These are phyloP conservation scores for Cladophialophora exuberans DNA, from an alignment of 2,329 filamentous ascomycete species.

Conservation along the genomic window DNA sequence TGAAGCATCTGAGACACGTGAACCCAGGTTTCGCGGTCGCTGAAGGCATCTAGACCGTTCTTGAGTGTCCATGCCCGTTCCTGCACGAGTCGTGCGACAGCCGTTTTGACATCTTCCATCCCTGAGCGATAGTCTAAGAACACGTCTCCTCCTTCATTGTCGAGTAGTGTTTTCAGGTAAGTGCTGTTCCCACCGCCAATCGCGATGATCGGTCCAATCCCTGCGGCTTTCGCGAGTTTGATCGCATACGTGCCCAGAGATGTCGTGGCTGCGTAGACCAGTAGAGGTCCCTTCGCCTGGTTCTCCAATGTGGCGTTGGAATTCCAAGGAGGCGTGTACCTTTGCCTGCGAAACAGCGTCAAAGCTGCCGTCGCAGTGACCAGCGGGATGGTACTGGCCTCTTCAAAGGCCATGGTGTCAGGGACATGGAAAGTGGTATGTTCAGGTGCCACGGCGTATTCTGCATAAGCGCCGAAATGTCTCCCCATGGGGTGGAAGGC, in stretches of 20 bases:
- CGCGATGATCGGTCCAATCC: slow-evolving; percentile 65
- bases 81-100: slow-evolving; percentile 43
- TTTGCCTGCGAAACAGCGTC: slow-evolving; percentile 53
- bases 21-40: slow-evolving; percentile 52
- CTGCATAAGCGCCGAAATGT: slow-evolving; percentile 43
- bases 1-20: slow-evolving; percentile 52
- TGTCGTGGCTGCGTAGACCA: slow-evolving; percentile 59
- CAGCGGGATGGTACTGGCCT: slow-evolving; percentile 61
- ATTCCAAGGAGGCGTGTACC: slow-evolving; percentile 54
- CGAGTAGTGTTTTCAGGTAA: slow-evolving; percentile 54
- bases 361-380: slow-evolving; percentile 57
- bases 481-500: slow-evolving; percentile 34
- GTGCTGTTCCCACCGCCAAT: slow-evolving; percentile 59
- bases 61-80: slow-evolving; percentile 18
- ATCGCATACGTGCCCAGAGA: slow-evolving; percentile 63
- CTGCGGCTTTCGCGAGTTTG: slow-evolving; percentile 58
- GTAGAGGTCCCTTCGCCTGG: slow-evolving; percentile 41
- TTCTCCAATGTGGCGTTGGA: slow-evolving; percentile 37
- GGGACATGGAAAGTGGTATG: slow-evolving; percentile 35
- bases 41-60: slow-evolving; percentile 61
- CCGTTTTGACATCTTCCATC: slow-evolving; percentile 43
- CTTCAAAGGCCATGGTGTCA: slow-evolving; percentile 35
- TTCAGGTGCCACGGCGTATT: slow-evolving; percentile 41
- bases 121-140: slow-evolving; percentile 64
- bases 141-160: slow-evolving; percentile 56